phyloP scores from a whole-genome alignment of 768 basidiomycete genomes.

The Cyclocybe cylindracea region DNA sequence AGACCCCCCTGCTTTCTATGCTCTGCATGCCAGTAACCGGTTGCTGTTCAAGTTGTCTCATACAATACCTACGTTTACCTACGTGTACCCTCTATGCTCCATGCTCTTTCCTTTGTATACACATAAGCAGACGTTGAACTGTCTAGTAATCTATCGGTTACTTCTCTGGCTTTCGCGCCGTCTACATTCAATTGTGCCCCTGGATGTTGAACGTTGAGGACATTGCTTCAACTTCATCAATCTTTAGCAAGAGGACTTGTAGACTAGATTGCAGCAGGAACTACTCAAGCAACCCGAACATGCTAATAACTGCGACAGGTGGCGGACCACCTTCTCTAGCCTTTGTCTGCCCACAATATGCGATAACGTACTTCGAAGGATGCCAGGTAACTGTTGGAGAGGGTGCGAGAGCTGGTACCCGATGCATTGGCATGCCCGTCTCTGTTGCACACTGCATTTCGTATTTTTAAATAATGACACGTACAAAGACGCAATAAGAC shows the following conservation, averaged over 20 bases:
- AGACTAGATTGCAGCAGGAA: neutral
- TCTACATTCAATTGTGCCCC: too few species aligned
- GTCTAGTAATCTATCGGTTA: too few species aligned
- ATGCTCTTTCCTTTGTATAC: constrained; percentile 8
- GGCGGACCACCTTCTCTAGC: constrained; percentile 63
- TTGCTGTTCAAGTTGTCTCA: constrained; percentile 22
- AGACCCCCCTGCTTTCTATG: constrained; percentile 17
- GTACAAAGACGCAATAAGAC: constrained; percentile 23
- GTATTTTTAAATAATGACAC: neutral
- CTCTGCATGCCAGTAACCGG: constrained; percentile 13
- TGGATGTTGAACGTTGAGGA: too few species aligned
- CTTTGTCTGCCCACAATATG: constrained; percentile 80
- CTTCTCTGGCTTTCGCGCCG: too few species aligned
- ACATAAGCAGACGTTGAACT: constrained; percentile 4
- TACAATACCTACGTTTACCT: constrained; percentile 18
- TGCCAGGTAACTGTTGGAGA: constrained; percentile 84
- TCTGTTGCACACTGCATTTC: constrained; percentile 72
- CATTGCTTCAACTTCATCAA: neutral
- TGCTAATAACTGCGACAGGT: constrained; percentile 67
- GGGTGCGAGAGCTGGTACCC: constrained; percentile 70
- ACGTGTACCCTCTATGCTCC: constrained; percentile 13
- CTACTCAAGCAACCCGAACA: constrained; percentile 60
- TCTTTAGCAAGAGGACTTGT: too few species aligned
- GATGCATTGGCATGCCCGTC: constrained; percentile 71
- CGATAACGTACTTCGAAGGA: constrained; percentile 78